Conservation (phyloP, 371 early-diverging fungal species). For the Amoeboaphelidium protococcarum region DNA sequence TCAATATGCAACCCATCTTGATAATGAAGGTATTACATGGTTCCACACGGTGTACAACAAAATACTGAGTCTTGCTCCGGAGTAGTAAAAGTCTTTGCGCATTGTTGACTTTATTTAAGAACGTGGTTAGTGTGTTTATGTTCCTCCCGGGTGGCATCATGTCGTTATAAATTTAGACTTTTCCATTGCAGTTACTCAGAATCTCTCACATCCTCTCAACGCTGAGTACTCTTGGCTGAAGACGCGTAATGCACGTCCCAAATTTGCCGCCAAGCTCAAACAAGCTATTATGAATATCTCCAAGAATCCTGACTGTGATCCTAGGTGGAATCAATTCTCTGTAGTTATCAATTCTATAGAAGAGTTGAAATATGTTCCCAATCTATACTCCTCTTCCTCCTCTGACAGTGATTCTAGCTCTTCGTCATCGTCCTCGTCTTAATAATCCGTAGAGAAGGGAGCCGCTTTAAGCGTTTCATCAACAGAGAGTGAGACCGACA, state of each 20-base stretch:
- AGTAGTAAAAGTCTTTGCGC: slow-evolving; percentile 5
- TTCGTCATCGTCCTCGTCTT: slow-evolving; percentile 15
- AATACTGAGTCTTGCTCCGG: slow-evolving; percentile 1
- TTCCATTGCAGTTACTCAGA: slow-evolving; percentile 8
- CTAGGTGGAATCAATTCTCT: slow-evolving; percentile 14
- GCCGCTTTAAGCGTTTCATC: slow-evolving; percentile 10
- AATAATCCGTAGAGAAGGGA: slow-evolving; percentile 11
- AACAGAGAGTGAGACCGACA: slow-evolving; percentile 7
- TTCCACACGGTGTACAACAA: slow-evolving; percentile 1
- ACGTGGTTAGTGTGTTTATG: slow-evolving; percentile 4
- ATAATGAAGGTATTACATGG: background rate
- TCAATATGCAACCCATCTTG: background rate
- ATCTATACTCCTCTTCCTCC: too few species aligned
- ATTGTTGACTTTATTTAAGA: slow-evolving; percentile 7
- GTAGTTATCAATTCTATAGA: slow-evolving; percentile 18
- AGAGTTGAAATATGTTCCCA: slow-evolving; percentile 21
- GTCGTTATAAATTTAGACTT: slow-evolving; percentile 6
- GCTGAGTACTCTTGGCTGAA: slow-evolving; percentile 40
- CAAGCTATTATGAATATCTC: background rate
- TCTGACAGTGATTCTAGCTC: slow-evolving; percentile 3
- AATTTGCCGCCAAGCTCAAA: slow-evolving; percentile 26
- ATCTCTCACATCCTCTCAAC: slow-evolving; percentile 36
- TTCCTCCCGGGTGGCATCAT: slow-evolving; percentile 8
- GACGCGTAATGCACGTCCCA: slow-evolving; percentile 39
- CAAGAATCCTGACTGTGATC: slow-evolving; percentile 2